These are phyloP conservation scores for Andrographis paniculata DNA, from an alignment of 305 asterid genomes.

Conservation along the genomic window DNA sequence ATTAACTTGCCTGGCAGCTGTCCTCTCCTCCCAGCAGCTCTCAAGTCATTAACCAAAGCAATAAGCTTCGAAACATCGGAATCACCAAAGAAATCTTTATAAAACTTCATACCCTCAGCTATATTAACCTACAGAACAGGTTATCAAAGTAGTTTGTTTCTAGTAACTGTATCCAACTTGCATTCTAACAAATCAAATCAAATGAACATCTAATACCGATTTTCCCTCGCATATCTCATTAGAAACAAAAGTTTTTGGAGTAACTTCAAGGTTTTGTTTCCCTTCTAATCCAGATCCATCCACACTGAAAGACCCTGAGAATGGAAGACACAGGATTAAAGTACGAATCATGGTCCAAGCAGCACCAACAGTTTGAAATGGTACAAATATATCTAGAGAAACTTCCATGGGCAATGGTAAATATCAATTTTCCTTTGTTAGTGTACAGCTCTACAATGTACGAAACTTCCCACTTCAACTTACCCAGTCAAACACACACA, in stretches of 20 bases:
- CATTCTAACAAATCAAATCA: slow-evolving; percentile 1
- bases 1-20: slow-evolving; percentile 65
- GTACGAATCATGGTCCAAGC: slow-evolving; percentile 13
- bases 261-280: slow-evolving; percentile 32
- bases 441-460: no score
- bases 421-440: no score
- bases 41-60: slow-evolving; percentile 61
- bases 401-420: slow-evolving; percentile 2
- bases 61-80: slow-evolving; percentile 53
- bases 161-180: slow-evolving; percentile 16
- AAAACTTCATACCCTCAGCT: slow-evolving; percentile 81
- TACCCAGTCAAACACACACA: no score
- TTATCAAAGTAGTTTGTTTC: slow-evolving; percentile 15
- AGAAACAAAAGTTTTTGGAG: slow-evolving; percentile 62
- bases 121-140: slow-evolving; percentile 49
- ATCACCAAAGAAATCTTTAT: slow-evolving; percentile 44
- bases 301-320: slow-evolving; percentile 36
- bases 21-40: slow-evolving; percentile 79
- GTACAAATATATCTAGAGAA: slow-evolving; percentile 2
- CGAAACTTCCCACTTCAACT: no score
- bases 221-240: slow-evolving; percentile 63
- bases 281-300: slow-evolving; percentile 38
- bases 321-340: slow-evolving; percentile 12
- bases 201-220: slow-evolving; percentile 36
- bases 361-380: slow-evolving; percentile 12